These are phyloP conservation scores for Parmelia sp. DNA, from an alignment of 495 filamentous ascomycete genomes.

Conservation along the genomic window DNA sequence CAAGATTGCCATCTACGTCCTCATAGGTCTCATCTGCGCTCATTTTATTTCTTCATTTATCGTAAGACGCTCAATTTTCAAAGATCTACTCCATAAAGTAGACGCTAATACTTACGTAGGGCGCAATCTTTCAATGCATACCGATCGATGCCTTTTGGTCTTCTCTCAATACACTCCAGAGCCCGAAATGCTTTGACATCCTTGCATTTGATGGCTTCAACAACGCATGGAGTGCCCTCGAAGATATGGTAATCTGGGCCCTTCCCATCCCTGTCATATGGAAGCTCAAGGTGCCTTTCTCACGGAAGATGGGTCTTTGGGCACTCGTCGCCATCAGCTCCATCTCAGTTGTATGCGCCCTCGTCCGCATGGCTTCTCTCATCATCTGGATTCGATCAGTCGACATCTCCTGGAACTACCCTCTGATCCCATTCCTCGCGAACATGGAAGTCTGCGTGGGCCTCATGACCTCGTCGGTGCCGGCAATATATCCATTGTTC, in stretches of 20 bases:
- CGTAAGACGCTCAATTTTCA: constrained; percentile 18
- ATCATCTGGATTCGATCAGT: constrained; percentile 16
- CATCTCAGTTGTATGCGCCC: constrained; percentile 17
- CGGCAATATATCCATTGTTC: constrained; percentile 21
- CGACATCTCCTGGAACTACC: constrained; percentile 23
- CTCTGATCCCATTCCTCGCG: constrained; percentile 19
- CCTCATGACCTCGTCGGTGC: constrained; percentile 21
- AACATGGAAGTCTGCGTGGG: constrained; percentile 22
- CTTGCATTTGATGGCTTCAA: constrained; percentile 20
- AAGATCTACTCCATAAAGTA: neutral
- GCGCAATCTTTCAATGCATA: constrained; percentile 16
- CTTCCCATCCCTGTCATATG: constrained; percentile 22
- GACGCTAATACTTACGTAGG: neutral
- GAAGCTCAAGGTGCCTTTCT: constrained; percentile 15
- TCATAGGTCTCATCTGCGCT: constrained; percentile 24
- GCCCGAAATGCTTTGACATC: constrained; percentile 17
- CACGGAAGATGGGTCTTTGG: constrained; percentile 19
- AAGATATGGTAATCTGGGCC: constrained; percentile 21
- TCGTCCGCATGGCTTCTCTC: constrained; percentile 16
- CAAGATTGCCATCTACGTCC: constrained; percentile 26
- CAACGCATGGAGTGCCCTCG: constrained; percentile 17
- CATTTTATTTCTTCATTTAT: constrained; percentile 28
- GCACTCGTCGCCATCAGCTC: constrained; percentile 15
- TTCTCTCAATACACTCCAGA: constrained; percentile 10
- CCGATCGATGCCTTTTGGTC: constrained; percentile 20